A percentile compares a stretch with the other conserved stretches of the same genome.
Conservation (phyloP, 169 alveolate species). For the Plasmodium coatneyi region DNA sequence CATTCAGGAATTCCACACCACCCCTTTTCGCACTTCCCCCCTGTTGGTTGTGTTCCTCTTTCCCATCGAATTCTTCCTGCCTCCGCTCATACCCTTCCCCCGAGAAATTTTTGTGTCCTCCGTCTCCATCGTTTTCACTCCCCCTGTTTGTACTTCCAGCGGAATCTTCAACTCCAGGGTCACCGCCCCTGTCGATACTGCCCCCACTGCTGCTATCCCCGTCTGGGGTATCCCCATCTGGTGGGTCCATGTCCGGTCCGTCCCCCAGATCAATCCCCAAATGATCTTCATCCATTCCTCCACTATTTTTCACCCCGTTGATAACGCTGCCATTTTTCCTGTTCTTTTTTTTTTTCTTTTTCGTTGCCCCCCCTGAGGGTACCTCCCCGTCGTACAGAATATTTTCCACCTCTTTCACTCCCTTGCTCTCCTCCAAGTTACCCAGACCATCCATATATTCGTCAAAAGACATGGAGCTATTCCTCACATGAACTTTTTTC, state of each 20-base stretch:
- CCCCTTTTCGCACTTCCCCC: neutral
- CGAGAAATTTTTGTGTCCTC: neutral
- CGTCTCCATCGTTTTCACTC: neutral
- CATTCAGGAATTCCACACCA: neutral
- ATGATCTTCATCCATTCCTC: neutral
- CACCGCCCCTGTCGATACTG: neutral
- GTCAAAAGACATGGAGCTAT: conserved; percentile 26
- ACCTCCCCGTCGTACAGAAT: conserved; percentile 27
- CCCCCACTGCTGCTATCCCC: neutral
- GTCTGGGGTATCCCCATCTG: neutral
- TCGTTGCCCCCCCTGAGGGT: neutral
- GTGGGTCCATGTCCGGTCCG: neutral
- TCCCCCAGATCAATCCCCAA: neutral
- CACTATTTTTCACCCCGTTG: neutral
- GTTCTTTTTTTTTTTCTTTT: neutral
- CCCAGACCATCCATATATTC: conserved; percentile 20
- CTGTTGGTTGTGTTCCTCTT: neutral
- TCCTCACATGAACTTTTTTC: conserved; percentile 52
- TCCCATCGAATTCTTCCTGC: neutral
- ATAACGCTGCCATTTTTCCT: neutral
- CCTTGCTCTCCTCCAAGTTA: conserved; percentile 34
- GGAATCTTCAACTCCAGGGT: neutral
- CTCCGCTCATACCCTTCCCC: neutral
- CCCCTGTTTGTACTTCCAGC: neutral
- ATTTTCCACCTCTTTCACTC: conserved; percentile 11